Conservation (phyloP, 352 stramenopile species). For the Halophytophthora batemanensis region DNA sequence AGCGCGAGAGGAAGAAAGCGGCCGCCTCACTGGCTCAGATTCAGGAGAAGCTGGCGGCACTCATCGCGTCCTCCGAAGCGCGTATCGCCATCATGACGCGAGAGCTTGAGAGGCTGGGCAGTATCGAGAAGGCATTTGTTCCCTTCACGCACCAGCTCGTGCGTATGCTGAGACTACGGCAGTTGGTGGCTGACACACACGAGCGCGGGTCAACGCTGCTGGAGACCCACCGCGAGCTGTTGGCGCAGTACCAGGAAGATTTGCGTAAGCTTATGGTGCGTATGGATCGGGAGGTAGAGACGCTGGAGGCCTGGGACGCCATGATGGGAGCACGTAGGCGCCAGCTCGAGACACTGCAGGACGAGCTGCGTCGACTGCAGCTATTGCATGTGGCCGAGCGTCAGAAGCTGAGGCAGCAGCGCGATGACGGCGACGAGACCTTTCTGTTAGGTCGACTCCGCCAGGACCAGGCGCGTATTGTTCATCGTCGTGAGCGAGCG, state of each 20-base stretch:
- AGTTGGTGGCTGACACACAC: conserved; percentile 39
- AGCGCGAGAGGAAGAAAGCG: conserved; percentile 81
- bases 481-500: conserved; percentile 42
- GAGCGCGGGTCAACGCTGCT: conserved; percentile 38
- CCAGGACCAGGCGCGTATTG: conserved; percentile 41
- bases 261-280: conserved; percentile 48
- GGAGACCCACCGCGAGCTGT: conserved; percentile 35
- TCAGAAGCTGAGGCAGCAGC: conserved; percentile 54
- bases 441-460: conserved; percentile 65
- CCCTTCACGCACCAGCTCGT: conserved; percentile 78
- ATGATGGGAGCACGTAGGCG: conserved; percentile 57
- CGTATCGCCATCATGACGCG: conserved; percentile 61
- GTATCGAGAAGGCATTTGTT: conserved; percentile 71
- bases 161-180: conserved; percentile 35
- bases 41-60: conserved; percentile 39
- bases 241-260: conserved; percentile 58
- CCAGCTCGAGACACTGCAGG: conserved; percentile 60
- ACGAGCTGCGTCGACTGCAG: conserved; percentile 52
- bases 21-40: conserved; percentile 56
- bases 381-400: conserved; percentile 61
- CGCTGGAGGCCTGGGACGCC: conserved; percentile 62
- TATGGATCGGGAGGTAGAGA: conserved; percentile 47
- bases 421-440: conserved; percentile 57
- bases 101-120: conserved; percentile 56
- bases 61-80: conserved; percentile 45